Percentiles rank a stretch among this genome's conserved stretches.
These are phyloP conservation scores for Cyclostephanos tholiformis DNA, from an alignment of 108 stramenopile genomes.

Conservation along the genomic window DNA sequence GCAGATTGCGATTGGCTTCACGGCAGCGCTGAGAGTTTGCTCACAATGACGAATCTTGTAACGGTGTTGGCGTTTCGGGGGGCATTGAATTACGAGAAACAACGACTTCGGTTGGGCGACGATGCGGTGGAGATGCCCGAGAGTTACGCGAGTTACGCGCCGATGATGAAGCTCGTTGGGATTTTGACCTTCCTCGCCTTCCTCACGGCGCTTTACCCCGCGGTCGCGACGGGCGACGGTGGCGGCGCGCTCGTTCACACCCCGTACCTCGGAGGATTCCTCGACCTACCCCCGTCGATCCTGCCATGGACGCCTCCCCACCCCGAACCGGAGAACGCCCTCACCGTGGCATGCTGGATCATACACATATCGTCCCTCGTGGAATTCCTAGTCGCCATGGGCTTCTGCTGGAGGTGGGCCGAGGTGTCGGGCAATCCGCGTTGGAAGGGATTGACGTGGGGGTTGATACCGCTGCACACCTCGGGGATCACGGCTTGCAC, in stretches of 20 bases:
- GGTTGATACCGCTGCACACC: constrained; percentile 85
- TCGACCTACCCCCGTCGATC: constrained; percentile 58
- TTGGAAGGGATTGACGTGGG: constrained; percentile 95
- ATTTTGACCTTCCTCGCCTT: constrained; percentile 60
- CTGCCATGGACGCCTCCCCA: constrained; percentile 36
- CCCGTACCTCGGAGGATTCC: constrained; percentile 72
- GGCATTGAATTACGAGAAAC: constrained; percentile 68
- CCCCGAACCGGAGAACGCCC: constrained; percentile 67
- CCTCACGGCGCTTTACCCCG: constrained; percentile 70
- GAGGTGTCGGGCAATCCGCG: constrained; percentile 64
- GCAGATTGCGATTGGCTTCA: constrained; percentile 95
- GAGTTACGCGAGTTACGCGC: constrained; percentile 60
- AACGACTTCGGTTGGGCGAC: constrained; percentile 7
- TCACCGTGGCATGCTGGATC: constrained; percentile 82
- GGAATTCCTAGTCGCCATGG: constrained; percentile 92
- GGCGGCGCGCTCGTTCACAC: constrained; percentile 67
- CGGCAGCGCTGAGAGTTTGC: constrained; percentile 86
- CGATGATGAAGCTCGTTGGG: constrained; percentile 72
- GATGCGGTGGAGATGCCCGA: constrained; percentile 44
- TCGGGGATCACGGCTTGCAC: constrained; percentile 93
- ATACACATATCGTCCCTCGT: constrained; percentile 88
- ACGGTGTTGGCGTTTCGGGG: constrained; percentile 85
- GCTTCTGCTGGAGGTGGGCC: constrained; percentile 83
- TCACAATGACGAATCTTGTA: constrained; percentile 90
- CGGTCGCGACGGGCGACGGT: constrained; percentile 7